A percentile compares a stretch with the other conserved stretches of the same genome.
These are phyloP conservation scores for Phytophthora quininea DNA, from an alignment of 352 stramenopile species.

Conservation along the genomic window DNA sequence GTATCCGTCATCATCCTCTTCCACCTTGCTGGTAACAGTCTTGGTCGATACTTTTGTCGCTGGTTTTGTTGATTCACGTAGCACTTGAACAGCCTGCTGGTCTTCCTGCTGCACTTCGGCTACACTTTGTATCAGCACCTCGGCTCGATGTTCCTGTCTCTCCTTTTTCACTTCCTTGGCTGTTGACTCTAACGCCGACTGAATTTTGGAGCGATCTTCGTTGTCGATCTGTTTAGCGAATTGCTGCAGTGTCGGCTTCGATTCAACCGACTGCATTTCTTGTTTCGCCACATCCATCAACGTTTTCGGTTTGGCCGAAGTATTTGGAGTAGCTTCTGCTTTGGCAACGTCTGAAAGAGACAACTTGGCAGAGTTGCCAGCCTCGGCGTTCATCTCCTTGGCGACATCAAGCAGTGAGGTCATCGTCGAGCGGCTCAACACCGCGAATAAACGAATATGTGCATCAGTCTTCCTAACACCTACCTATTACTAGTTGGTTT, in stretches of 20 bases:
- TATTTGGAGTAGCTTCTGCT: constrained; percentile 23
- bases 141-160: constrained; percentile 23
- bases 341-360: constrained; percentile 48
- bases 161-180: constrained; percentile 51
- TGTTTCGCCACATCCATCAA: constrained; percentile 58
- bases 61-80: constrained; percentile 13
- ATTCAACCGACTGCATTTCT: constrained; percentile 10
- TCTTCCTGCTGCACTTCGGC: constrained; percentile 36
- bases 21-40: constrained; percentile 11
- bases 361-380: constrained; percentile 9
- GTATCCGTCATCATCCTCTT: constrained; percentile 51
- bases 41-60: constrained; percentile 16
- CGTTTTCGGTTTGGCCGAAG: constrained; percentile 28
- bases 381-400: constrained; percentile 44
- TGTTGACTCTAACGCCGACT: constrained; percentile 36
- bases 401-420: constrained; percentile 59
- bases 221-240: constrained; percentile 60
- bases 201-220: constrained; percentile 43
- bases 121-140: constrained; percentile 31
- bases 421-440: constrained; percentile 14
- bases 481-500: constrained; percentile 23
- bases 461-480: constrained; percentile 24
- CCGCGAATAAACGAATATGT: constrained; percentile 21
- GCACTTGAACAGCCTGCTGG: constrained; percentile 25
- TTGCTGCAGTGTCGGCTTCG: constrained; percentile 33